Evolutionary conservation across 1,284 basidiomycete species (phyloP).

Genomic region (Amylostereum areolatum): DNA sequence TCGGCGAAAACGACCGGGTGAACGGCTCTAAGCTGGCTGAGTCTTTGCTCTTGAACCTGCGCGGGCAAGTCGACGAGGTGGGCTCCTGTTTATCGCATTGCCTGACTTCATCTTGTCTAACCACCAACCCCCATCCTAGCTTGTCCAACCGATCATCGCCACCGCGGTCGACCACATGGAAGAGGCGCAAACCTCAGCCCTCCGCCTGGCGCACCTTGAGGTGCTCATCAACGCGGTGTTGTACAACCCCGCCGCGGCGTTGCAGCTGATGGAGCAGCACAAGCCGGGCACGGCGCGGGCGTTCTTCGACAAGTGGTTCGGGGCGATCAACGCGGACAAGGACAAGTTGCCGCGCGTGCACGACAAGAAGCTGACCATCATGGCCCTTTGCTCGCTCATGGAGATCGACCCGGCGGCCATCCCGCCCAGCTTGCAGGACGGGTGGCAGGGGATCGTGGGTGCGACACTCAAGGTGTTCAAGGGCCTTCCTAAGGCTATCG

Average conservation of each 20-base stretch:
- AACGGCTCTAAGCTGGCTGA: conserved; percentile 86
- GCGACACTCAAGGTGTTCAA: conserved; percentile 71
- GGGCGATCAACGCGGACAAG: conserved; percentile 54
- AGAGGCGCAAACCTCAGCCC: conserved; percentile 51
- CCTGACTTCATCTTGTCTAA: not conserved
- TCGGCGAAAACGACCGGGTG: conserved; percentile 80
- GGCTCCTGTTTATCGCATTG: conserved; percentile 14
- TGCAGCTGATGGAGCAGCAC: conserved; percentile 68
- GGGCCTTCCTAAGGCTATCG: conserved; percentile 67
- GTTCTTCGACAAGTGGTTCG: conserved; percentile 83
- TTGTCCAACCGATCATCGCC: conserved; percentile 50
- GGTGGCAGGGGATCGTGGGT: conserved; percentile 56
- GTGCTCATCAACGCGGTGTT: conserved; percentile 81
- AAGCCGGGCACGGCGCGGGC: conserved; percentile 51
- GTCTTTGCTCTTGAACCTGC: conserved; percentile 74
- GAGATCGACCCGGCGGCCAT: conserved; percentile 56
- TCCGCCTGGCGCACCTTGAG: conserved; percentile 76
- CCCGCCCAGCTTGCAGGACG: conserved; percentile 60
- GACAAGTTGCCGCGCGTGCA: conserved; percentile 73
- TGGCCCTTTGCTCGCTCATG: conserved; percentile 70
- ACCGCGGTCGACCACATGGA: conserved; percentile 56
- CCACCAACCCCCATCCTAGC: conserved; percentile 20
- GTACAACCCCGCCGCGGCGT: conserved; percentile 76
- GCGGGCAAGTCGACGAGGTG: conserved; percentile 75
- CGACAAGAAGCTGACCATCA: conserved; percentile 81